Evolutionary conservation across 2,329 filamentous ascomycete genomes (phyloP), one percentile per base, ranked within the genome.

Genomic region (Fusarium sacchari): DNA sequence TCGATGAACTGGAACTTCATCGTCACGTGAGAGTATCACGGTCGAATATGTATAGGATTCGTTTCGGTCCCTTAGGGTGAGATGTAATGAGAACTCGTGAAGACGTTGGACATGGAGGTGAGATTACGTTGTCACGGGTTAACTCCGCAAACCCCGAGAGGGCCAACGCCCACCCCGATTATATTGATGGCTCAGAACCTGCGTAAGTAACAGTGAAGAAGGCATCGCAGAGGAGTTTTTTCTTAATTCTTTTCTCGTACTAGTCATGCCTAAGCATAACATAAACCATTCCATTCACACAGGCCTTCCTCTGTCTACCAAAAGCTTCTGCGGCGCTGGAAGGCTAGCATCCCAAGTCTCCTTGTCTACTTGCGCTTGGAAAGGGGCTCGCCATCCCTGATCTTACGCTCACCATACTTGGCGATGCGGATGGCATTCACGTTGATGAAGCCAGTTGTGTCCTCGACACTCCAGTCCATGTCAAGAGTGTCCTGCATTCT

Each of bases 1-100:
- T 75, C 69, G 47, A 76, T 61, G 49, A 76, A 76, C 17, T 75
- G 69, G 39, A 76, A 76, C 15, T 52, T 64, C 74, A 76, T 76
- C 26, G 24, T 57, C 49, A 55, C 24, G 24, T 42, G 47, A 42
- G 46, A n/a, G 15, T 11, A 40, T 32, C 9, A 14, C 20, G 7
- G 24, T 10, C 17, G 5, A 11, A 6, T 7, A 2, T 30, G 12
- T 24, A 40, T 30, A 17, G 39, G 15, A 24, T 11, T 28, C 12
- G 18, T 28, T 14, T 6, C 3, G 17, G 34, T 34, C 47, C 2
- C 47, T 50, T n/a, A 18, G 5, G 28, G 11, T n/a, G 1, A 24
- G 17, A 46, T 72, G 20, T 24, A 26, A 52, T 42, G 20, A 36
- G 30, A 36, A 30, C 22, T 34, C 47, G 43, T 20, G 47, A 20